Conservation (phyloP, 768 basidiomycete species). For the Rhizopogon sp. region DNA sequence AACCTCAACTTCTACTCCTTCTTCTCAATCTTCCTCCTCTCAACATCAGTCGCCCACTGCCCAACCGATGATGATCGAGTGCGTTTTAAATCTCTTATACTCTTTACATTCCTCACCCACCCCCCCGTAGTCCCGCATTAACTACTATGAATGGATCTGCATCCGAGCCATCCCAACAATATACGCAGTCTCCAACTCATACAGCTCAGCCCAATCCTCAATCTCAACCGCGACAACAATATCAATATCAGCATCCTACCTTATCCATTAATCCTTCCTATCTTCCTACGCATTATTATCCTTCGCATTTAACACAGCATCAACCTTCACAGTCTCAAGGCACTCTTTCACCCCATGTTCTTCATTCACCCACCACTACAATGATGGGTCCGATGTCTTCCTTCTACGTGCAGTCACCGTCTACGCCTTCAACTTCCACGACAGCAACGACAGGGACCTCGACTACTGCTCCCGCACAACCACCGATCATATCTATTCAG, state of each 20-base stretch:
- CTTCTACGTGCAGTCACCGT: conserved; percentile 30
- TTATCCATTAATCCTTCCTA: conserved; percentile 40
- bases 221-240: conserved; percentile 30
- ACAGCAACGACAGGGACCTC: conserved; percentile 13
- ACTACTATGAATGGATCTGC: conserved; percentile 49
- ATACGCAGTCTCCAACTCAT: conserved; percentile 39
- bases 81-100: conserved; percentile 25
- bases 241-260: conserved; percentile 36
- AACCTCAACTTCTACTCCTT: conserved; percentile 41
- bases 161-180: conserved; percentile 41
- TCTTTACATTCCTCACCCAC: conserved; percentile 9
- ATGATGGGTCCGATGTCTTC: conserved; percentile 30
- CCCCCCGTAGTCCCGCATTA: conserved; percentile 46
- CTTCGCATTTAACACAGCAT: conserved; percentile 17
- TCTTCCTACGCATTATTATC: conserved; percentile 33
- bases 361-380: conserved; percentile 50
- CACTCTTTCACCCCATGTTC: conserved; percentile 65
- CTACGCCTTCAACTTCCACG: conserved; percentile 19
- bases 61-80: conserved; percentile 65
- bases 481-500: conserved; percentile 37
- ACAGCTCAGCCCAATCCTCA: conserved; percentile 29
- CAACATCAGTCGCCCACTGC: conserved; percentile 23
- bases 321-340: conserved; percentile 40
- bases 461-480: conserved; percentile 18
- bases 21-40: conserved; percentile 21